Evolutionary conservation across 306 rosid species (phyloP), one percentile per base, ranked within the genome.

Genomic region (Abrus precatorius): DNA sequence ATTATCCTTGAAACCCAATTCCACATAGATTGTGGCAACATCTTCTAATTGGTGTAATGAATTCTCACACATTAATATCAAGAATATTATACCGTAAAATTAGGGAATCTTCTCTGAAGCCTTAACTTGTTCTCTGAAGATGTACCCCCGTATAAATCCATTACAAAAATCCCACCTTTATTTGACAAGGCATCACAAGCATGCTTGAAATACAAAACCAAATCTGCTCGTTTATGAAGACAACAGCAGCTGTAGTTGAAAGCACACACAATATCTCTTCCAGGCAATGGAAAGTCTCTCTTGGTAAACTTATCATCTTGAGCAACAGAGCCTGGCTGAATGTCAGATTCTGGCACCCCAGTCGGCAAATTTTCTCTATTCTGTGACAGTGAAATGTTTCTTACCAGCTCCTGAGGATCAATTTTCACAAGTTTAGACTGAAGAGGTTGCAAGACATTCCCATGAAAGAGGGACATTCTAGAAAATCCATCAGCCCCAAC

Each of bases 221-320:
- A 85, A 14, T 91, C 97, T 5, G 88, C 88, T 45, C 97, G 90
- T 68, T 87, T 85, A 89, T 95, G 97, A 50, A 95, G 97, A 88
- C 98, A 95, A 50, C 98, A 95, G 70, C 97, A 91, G 87, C 97
- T 92, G 89, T 91, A 95, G 88, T 95, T 95, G 74, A 95, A 95
- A 61, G 98, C 97, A 36, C 97, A 95, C 53, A 90, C 91, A 40
- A 92, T 95, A 85, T 91, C 97, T 84, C 97, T 88, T 28, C 89
- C 85, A 77, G 90, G 88, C 69, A 81, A 80, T 7, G 76, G 61
- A 75, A 87, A 55, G 57, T 80, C 78, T 86, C 88, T 74, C 85
- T 52, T 78, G 47, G 85, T 43, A 77, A 43, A 36, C 68, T 80
- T 77, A 34, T 79, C 83, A 78, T 69, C 85, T 63, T 68, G 73